Percentiles rank a stretch among this genome's conserved stretches.
These are phyloP conservation scores for Talaromyces ruber DNA, from an alignment of 495 filamentous ascomycete species.

Conservation along the genomic window DNA sequence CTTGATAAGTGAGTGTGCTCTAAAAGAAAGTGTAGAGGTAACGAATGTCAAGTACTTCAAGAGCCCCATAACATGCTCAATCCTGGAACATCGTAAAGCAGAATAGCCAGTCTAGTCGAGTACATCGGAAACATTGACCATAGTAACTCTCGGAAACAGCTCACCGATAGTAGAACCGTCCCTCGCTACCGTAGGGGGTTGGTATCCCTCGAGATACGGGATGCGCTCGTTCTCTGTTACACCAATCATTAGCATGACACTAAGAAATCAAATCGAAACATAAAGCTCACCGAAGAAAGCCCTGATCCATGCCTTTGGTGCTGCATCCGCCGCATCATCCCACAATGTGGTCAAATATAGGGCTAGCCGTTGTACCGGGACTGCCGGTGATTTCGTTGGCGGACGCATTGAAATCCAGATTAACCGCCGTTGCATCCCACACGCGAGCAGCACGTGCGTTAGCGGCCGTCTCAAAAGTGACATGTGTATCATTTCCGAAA, in stretches of 20 bases:
- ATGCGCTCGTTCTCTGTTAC: conserved; percentile 13
- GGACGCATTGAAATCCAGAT: conserved; percentile 10
- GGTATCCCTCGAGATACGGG: conserved; percentile 10
- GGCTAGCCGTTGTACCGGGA: conserved; percentile 10
- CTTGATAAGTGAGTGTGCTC: too few relatives aligned
- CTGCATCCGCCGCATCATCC: conserved; percentile 7
- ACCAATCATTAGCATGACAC: neutral
- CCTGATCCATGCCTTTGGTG: conserved; percentile 9
- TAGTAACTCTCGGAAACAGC: neutral
- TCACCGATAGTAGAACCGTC: neutral
- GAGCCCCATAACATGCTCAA: neutral
- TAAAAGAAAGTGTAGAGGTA: neutral
- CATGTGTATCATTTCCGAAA: conserved; percentile 3
- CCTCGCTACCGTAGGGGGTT: neutral
- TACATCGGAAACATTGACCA: conserved; percentile 3
- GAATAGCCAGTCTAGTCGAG: neutral
- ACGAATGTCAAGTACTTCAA: neutral
- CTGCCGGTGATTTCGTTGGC: conserved; percentile 2
- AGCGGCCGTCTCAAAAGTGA: conserved; percentile 10
- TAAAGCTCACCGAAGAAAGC: conserved; percentile 10
- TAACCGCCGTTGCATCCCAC: conserved; percentile 5
- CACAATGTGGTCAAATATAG: conserved; percentile 11
- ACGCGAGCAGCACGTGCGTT: conserved; percentile 10
- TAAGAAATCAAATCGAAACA: neutral
- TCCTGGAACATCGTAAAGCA: neutral